These are phyloP conservation scores for Acanthamoeba healyi DNA, from an alignment of 208 protist species.

Conservation along the genomic window DNA sequence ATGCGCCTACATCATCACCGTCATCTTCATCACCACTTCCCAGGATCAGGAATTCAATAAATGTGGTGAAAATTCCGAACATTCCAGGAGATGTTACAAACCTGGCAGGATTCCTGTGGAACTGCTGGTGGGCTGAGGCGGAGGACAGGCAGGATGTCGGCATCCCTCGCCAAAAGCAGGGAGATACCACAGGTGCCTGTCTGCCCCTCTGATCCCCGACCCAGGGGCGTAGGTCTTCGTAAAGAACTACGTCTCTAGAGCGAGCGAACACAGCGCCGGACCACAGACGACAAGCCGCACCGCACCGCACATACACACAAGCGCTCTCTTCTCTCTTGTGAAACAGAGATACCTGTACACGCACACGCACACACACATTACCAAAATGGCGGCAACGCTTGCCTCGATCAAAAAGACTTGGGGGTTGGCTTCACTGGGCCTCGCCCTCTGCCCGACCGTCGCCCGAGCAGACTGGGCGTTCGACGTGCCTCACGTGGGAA, in stretches of 20 bases:
- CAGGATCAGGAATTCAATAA: too few species aligned
- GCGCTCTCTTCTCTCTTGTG: background rate
- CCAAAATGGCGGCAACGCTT: background rate
- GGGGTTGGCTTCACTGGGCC: background rate
- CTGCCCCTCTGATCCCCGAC: too few species aligned
- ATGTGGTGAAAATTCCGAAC: background rate
- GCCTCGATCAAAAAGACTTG: background rate
- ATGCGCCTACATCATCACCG: too few species aligned
- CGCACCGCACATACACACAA: too few species aligned
- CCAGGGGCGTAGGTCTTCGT: too few species aligned
- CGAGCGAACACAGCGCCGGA: too few species aligned
- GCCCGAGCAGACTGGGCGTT: background rate
- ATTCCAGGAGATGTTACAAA: background rate
- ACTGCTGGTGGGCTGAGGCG: background rate
- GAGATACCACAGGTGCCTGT: too few species aligned
- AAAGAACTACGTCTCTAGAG: too few species aligned
- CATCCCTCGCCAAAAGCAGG: background rate
- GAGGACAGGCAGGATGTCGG: background rate
- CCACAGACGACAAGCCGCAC: too few species aligned
- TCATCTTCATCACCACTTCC: too few species aligned
- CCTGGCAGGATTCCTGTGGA: background rate
- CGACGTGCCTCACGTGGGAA: constrained; percentile 25
- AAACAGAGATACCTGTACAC: background rate
- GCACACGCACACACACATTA: background rate
- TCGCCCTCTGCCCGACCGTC: background rate